Percentiles rank a stretch among this genome's conserved stretches.
These are phyloP conservation scores for Acer yangbiense DNA, from an alignment of 345 rosid species.

Conservation along the genomic window DNA sequence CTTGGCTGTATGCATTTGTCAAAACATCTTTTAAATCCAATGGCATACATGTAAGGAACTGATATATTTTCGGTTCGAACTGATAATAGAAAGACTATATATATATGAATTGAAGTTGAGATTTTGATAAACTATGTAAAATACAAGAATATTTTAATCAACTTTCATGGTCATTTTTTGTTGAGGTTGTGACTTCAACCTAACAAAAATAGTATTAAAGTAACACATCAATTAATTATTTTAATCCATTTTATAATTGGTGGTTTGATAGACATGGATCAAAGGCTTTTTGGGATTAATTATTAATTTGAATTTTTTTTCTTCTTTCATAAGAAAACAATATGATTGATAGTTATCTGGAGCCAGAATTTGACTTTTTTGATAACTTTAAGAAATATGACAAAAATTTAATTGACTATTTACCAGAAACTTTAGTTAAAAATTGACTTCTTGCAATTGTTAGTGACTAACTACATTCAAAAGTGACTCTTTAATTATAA, in stretches of 20 bases:
- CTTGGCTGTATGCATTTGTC: no score
- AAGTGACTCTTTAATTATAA: no score
- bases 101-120: no score
- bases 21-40: no score
- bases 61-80: no score
- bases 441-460: not conserved
- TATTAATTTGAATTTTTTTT: not conserved
- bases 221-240: not conserved
- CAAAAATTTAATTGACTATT: not conserved
- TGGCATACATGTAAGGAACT: no score
- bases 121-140: not conserved
- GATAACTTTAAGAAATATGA: not conserved
- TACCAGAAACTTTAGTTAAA: no score
- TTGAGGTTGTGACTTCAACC: constrained; percentile 4
- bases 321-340: not conserved
- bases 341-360: not conserved
- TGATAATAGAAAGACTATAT: no score
- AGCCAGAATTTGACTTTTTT: constrained; percentile 4
- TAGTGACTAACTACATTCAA: not conserved
- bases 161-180: constrained; percentile 1
- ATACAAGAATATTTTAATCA: not conserved
- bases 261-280: not conserved
- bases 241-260: not conserved
- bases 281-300: not conserved
- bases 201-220: not conserved